Conservation (phyloP, 257 asterid genomes). For the Salvia hispanica region DNA sequence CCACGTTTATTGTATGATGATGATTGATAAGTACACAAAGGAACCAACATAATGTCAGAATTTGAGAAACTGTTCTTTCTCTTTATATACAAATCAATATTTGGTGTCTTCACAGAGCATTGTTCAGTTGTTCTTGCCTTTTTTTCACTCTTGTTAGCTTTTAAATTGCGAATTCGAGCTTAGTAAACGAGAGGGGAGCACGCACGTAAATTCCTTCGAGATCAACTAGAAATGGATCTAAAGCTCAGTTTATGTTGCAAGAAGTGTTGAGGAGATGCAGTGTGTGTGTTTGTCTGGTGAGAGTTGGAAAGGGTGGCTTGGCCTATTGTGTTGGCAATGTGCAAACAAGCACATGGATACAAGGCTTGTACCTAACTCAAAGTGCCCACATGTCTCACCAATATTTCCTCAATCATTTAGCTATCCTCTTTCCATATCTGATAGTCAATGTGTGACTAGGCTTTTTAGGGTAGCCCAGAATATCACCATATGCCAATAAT, state of each 20-base stretch:
- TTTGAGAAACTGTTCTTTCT: background rate
- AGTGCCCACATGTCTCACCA: background rate
- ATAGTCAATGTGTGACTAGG: background rate
- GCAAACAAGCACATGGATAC: background rate
- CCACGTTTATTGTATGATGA: conserved; percentile 5
- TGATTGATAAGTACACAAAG: conserved; percentile 19
- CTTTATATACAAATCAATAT: conserved; percentile 10
- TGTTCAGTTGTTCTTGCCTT: no score
- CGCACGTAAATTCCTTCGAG: background rate
- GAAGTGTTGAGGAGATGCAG: background rate
- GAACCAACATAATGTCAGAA: conserved; percentile 5
- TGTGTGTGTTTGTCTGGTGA: no score
- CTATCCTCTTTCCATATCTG: background rate
- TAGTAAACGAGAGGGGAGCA: background rate
- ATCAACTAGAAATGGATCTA: background rate
- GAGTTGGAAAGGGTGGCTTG: no score
- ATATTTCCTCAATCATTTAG: background rate
- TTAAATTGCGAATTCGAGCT: background rate
- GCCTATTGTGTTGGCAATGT: background rate
- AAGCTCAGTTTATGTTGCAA: background rate
- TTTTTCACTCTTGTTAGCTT: conserved; percentile 9
- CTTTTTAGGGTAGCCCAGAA: background rate
- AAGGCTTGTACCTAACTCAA: background rate
- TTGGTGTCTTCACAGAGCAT: no score
- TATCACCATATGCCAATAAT: background rate